Conservation (phyloP, 1,284 basidiomycete species). For the Irpex lacteus region DNA sequence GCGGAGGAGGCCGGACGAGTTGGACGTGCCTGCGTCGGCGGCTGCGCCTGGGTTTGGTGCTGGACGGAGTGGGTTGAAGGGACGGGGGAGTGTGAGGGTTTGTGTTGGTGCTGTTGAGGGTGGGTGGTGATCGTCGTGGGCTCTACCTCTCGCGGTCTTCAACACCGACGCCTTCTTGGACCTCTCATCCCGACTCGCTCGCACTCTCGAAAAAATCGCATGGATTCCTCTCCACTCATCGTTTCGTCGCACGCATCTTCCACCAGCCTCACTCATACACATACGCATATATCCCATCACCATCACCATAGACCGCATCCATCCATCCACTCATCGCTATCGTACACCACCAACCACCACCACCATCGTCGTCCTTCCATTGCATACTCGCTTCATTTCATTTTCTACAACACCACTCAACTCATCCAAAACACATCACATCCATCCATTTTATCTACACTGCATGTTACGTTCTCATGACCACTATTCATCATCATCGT, state of each 20-base stretch:
- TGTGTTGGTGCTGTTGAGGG: background rate
- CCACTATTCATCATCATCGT: too few relatives aligned
- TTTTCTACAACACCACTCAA: too few relatives aligned
- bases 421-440: too few relatives aligned
- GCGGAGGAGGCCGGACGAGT: slow-evolving; percentile 23
- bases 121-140: background rate
- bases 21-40: slow-evolving; percentile 19
- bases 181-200: background rate
- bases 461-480: too few relatives aligned
- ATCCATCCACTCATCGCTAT: background rate
- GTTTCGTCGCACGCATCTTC: background rate
- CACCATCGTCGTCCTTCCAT: background rate
- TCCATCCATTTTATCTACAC: too few relatives aligned
- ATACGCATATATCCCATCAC: too few relatives aligned
- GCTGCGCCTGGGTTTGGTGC: slow-evolving; percentile 27
- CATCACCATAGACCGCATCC: too few relatives aligned
- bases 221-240: background rate
- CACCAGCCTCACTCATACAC: too few relatives aligned
- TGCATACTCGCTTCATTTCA: background rate
- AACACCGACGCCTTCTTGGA: background rate
- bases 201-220: background rate
- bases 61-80: slow-evolving; percentile 27
- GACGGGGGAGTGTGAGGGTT: slow-evolving; percentile 15
- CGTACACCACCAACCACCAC: background rate
- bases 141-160: background rate